phyloP scores from a whole-genome alignment of 2,329 filamentous ascomycete genomes.

The Coccinonectria pachysandricola region DNA sequence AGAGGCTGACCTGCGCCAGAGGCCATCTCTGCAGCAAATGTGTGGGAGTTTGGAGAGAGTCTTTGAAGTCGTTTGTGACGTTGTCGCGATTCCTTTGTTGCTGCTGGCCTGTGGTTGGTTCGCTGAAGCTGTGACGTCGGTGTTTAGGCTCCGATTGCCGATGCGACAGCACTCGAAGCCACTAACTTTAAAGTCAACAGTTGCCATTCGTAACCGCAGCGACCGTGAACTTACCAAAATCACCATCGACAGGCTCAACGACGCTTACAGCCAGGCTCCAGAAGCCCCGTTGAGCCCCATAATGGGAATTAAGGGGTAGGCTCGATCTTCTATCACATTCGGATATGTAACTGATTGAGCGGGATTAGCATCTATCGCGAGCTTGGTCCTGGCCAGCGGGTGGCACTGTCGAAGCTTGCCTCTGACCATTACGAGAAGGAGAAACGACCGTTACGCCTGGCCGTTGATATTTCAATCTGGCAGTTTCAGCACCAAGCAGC shows the following conservation, averaged over 20 bases:
- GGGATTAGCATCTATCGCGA: constrained; percentile 92
- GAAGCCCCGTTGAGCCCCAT: too few species aligned
- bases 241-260: too few species aligned
- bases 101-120: constrained; percentile 13
- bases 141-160: constrained; percentile 18
- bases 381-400: constrained; percentile 68
- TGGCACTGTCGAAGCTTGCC: constrained; percentile 75
- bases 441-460: constrained; percentile 67
- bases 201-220: constrained; percentile 18
- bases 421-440: constrained; percentile 63
- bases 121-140: constrained; percentile 12
- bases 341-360: too few species aligned
- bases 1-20: constrained; percentile 33
- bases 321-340: too few species aligned
- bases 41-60: constrained; percentile 3
- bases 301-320: constrained; percentile 61
- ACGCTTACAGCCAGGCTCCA: too few species aligned
- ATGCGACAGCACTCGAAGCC: too few species aligned
- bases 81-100: constrained; percentile 9
- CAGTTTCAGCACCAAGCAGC: constrained; percentile 86
- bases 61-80: constrained; percentile 5
- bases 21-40: constrained; percentile 33
- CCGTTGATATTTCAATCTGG: constrained; percentile 95
- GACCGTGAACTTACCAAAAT: constrained; percentile 18
- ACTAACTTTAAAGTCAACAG: constrained; percentile 18